phyloP scores from a whole-genome alignment of 163 green algal genomes.

The Scenedesmus sp. region DNA sequence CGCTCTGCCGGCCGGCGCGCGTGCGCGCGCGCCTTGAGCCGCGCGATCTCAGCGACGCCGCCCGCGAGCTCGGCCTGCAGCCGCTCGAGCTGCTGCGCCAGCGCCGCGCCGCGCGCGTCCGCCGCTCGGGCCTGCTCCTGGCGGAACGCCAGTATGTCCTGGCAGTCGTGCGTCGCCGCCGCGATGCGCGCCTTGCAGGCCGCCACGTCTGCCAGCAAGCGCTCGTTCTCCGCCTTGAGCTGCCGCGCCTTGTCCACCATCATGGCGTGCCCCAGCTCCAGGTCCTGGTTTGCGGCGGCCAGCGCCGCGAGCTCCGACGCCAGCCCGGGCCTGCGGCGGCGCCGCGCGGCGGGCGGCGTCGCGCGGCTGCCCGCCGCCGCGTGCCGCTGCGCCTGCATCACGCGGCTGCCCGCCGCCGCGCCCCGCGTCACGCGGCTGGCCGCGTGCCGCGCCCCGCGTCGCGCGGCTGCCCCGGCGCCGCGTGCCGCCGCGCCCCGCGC shows the following conservation, averaged over 20 bases:
- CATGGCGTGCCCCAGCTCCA: constrained; percentile 61
- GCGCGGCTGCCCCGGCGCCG: no score
- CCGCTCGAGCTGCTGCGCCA: constrained; percentile 53
- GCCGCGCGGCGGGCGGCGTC: no score
- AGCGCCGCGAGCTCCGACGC: no score
- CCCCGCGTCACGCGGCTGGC: no score
- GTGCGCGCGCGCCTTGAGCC: constrained; percentile 48
- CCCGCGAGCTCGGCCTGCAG: constrained; percentile 45
- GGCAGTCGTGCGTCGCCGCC: no score
- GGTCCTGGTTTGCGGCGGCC: no score
- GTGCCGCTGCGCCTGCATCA: no score
- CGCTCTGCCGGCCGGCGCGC: background rate
- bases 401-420: no score
- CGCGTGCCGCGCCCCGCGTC: no score
- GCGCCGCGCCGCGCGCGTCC: constrained; percentile 50
- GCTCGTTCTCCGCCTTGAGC: constrained; percentile 63
- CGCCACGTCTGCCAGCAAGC: constrained; percentile 35
- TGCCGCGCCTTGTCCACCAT: constrained; percentile 66
- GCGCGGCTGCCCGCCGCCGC: no score
- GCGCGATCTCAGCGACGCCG: constrained; percentile 38
- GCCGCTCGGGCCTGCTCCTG: constrained; percentile 64
- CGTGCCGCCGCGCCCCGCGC: no score
- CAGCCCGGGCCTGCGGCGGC: no score
- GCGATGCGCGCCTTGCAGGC: constrained; percentile 37
- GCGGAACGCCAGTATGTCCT: constrained; percentile 72